Percentiles rank a stretch among this genome's conserved stretches.
phyloP scores from a whole-genome alignment of 1,284 basidiomycete species.

The Sanghuangporus sanghuang region DNA sequence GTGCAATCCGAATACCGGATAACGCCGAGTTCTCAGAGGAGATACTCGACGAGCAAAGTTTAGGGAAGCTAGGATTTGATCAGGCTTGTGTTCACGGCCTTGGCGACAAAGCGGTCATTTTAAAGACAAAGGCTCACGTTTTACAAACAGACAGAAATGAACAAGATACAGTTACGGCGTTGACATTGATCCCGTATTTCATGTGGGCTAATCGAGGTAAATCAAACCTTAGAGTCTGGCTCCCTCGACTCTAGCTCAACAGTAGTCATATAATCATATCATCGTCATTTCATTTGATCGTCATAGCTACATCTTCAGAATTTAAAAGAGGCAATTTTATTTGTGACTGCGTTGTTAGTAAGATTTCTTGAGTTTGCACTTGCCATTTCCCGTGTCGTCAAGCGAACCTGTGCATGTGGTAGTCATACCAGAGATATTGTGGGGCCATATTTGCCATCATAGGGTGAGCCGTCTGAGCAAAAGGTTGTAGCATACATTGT shows the following conservation, averaged over 20 bases:
- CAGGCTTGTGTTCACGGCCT: not conserved
- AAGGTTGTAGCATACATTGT: too few species aligned
- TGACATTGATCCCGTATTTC: conserved; percentile 21
- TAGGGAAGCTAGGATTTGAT: conserved; percentile 11
- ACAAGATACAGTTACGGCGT: not conserved
- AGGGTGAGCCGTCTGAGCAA: too few species aligned
- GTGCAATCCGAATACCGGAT: conserved; percentile 15
- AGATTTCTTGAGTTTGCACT: too few species aligned
- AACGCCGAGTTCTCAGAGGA: conserved; percentile 10
- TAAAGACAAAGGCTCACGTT: not conserved
- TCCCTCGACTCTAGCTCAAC: conserved; percentile 13
- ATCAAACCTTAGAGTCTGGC: conserved; percentile 21
- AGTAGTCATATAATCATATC: too few species aligned
- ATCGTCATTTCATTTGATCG: too few species aligned
- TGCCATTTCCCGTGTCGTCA: too few species aligned
- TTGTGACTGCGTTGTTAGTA: too few species aligned
- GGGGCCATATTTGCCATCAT: too few species aligned
- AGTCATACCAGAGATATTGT: too few species aligned
- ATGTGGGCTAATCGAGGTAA: conserved; percentile 22
- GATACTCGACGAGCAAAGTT: conserved; percentile 1
- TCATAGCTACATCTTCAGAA: too few species aligned
- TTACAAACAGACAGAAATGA: not conserved
- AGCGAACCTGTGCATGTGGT: too few species aligned
- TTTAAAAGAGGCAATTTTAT: too few species aligned
- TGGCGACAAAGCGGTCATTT: not conserved